phyloP scores from a whole-genome alignment of 495 filamentous ascomycete species.

The Evansstolkia leycettana region DNA sequence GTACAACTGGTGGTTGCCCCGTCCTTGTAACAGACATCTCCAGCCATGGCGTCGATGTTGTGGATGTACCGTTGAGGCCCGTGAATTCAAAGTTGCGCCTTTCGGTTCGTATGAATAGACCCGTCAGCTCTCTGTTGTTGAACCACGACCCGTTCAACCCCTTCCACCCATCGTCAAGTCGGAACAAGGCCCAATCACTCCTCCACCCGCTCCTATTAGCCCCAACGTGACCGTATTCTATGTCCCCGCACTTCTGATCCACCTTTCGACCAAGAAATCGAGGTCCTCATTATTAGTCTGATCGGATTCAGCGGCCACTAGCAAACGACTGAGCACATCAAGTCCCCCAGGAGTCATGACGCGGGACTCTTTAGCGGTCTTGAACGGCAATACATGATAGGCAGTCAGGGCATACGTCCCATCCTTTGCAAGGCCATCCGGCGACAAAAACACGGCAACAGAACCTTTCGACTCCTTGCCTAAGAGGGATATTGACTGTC shows the following conservation, averaged over 20 bases:
- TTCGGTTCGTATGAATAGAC: background rate
- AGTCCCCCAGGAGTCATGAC: slow-evolving; percentile 3
- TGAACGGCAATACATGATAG: slow-evolving; percentile 2
- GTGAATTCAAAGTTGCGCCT: background rate
- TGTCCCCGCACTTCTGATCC: slow-evolving; percentile 1
- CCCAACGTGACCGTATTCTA: slow-evolving; percentile 2
- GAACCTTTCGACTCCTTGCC: slow-evolving; percentile 4
- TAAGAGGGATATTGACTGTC: slow-evolving; percentile 4
- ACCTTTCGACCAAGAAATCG: slow-evolving; percentile 1
- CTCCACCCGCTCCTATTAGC: slow-evolving; percentile 1
- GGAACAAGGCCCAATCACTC: slow-evolving; percentile 2
- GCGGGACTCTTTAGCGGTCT: background rate
- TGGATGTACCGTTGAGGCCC: slow-evolving; percentile 1
- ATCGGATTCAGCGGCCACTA: background rate
- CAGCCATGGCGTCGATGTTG: slow-evolving; percentile 1
- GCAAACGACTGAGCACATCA: slow-evolving; percentile 2
- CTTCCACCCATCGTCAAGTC: slow-evolving; percentile 1
- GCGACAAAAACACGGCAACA: slow-evolving; percentile 4
- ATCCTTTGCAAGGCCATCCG: background rate
- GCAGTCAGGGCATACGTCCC: slow-evolving; percentile 2
- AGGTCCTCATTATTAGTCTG: background rate
- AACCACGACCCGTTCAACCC: slow-evolving; percentile 3
- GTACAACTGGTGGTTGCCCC: slow-evolving; percentile 3
- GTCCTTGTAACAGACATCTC: slow-evolving; percentile 4
- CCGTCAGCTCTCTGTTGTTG: background rate